Percentiles rank a stretch among this genome's conserved stretches.
These are phyloP conservation scores for Leccinellum rugosiceps DNA, from an alignment of 768 basidiomycete species.

Conservation along the genomic window DNA sequence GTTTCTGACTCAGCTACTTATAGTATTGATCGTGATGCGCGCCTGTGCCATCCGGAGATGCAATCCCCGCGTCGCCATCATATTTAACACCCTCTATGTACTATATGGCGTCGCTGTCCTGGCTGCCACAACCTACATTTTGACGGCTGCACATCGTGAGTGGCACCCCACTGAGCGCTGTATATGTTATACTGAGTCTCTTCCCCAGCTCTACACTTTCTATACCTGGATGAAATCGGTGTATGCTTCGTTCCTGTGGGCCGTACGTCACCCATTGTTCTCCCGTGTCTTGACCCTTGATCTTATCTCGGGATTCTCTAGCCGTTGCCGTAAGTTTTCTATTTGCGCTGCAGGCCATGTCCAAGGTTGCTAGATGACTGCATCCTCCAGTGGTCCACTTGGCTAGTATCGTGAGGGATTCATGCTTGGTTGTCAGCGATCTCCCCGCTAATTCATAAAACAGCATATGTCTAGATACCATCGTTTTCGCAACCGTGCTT, in stretches of 20 bases:
- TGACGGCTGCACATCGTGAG: background rate
- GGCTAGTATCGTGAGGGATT: conserved; percentile 12
- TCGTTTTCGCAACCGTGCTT: conserved; percentile 2
- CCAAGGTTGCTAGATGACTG: background rate
- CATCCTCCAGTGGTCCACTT: conserved; percentile 9
- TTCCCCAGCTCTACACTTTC: background rate
- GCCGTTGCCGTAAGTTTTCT: conserved; percentile 8
- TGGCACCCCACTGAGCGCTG: background rate
- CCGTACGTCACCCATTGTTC: conserved; percentile 8
- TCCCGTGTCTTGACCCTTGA: background rate
- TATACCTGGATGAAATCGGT: conserved; percentile 8
- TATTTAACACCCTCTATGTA: conserved; percentile 6
- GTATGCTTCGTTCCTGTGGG: conserved; percentile 8
- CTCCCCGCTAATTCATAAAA: background rate
- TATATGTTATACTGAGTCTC: background rate
- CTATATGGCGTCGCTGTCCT: conserved; percentile 4
- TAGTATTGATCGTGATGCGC: conserved; percentile 26
- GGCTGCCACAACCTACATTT: background rate
- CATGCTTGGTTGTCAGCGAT: background rate
- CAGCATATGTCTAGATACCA: conserved; percentile 19
- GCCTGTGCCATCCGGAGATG: conserved; percentile 23
- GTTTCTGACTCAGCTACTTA: background rate
- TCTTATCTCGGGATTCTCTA: background rate
- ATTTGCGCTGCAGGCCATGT: background rate
- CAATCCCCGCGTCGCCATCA: background rate